These are phyloP conservation scores for Spergularia bocconei DNA, from an alignment of 148 eudicot genomes.

Conservation along the genomic window DNA sequence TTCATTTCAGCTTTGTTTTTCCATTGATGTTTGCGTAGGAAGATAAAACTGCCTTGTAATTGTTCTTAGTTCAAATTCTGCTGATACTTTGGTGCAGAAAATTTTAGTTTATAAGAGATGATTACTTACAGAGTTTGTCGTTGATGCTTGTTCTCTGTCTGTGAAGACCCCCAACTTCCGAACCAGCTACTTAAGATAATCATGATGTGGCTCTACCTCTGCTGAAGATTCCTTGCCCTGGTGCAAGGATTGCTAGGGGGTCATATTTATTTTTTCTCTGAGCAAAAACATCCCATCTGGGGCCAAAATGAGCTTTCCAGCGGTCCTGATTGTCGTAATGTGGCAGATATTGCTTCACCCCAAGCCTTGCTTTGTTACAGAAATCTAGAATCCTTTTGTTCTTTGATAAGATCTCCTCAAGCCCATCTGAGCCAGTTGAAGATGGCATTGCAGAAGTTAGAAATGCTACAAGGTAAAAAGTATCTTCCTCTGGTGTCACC, in stretches of 20 bases:
- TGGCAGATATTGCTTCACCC: conserved; percentile 79
- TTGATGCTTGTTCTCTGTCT: conserved; percentile 11
- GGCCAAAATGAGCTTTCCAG: conserved; percentile 79
- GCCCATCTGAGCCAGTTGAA: conserved; percentile 57
- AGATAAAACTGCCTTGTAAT: background rate
- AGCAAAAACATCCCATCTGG: conserved; percentile 56
- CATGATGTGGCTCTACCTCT: conserved; percentile 41
- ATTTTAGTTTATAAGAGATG: conserved; percentile 9
- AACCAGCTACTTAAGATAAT: conserved; percentile 10
- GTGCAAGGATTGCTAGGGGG: conserved; percentile 76
- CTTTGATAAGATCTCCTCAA: conserved; percentile 49
- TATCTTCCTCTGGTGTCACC: conserved; percentile 77
- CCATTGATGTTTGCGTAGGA: background rate
- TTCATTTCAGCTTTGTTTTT: conserved; percentile 10
- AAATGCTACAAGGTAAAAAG: conserved; percentile 70
- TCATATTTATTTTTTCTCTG: conserved; percentile 66
- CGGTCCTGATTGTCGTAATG: conserved; percentile 57
- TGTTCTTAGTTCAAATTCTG: background rate
- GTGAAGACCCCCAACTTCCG: conserved; percentile 10
- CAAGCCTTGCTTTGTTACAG: conserved; percentile 51
- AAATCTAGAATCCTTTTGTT: conserved; percentile 59
- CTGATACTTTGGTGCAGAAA: conserved; percentile 10
- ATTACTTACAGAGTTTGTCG: conserved; percentile 23
- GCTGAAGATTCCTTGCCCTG: conserved; percentile 79
- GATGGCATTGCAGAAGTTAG: conserved; percentile 41